Base-by-base conservation (phyloP, 768 basidiomycete species). In the Candolleomyces aberdarensis region DNA sequence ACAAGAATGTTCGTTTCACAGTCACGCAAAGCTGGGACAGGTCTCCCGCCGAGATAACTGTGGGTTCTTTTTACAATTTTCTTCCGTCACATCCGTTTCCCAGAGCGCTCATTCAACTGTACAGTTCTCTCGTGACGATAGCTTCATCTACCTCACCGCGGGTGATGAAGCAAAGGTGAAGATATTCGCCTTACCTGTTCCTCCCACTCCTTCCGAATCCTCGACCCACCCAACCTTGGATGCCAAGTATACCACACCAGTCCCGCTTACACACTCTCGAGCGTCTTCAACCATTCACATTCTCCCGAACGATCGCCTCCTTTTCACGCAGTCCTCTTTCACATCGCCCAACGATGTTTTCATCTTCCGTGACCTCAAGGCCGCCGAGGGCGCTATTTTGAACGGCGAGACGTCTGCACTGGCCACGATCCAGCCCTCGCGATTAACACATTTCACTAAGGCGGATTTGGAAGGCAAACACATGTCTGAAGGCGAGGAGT, bases 21-120 rank as follows among this genome's bases (percentile, higher is more conserved):
- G 75, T 94, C 56, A 92, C 92, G 0, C 87, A 92, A 66, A 69
- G 79, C 43, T 98, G 95, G 96, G 94, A 97, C 70, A 84, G 91
- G 26, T 91, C 91, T 36, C 86, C 91, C 0, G 81, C 78, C 64
- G 70, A 80, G 36, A 69, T 92, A 19, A 77, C 80, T 32, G 89
- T 90, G 71, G 65, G 86, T 67, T 50, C 29, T 31, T 14, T 17
- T 60, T 8, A 7, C 32, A 32, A n/a, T 31, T 15, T 51, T 9
- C 46, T 43, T 47, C 26, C 32, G 11, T 52, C 55, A 60, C 56
- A 46, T 7, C 6, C 14, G 15, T 46, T 46, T 46, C 36, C 32
- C 1, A 11, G 36, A 36, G 36, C 36, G 36, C 36, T 36, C 36
- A 36, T 36, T 11, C 36, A 36, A 36, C 52, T 56, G 54, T 67